Evolutionary conservation across 805 yeast species (phyloP).

Genomic region (Maudiozyma turicensis): DNA sequence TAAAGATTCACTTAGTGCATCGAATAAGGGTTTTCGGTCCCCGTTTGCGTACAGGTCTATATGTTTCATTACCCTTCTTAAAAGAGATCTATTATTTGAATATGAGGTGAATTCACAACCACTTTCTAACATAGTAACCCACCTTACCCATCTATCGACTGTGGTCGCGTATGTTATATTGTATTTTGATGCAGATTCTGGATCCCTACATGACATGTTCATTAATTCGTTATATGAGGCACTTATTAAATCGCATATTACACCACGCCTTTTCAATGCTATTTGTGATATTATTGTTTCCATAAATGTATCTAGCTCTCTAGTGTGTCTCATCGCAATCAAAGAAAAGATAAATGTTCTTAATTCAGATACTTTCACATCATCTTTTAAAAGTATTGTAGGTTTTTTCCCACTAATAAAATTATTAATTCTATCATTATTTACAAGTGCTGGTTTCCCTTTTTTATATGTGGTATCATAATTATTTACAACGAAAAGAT

Average conservation of each 20-base stretch:
- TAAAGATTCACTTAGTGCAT: conserved; percentile 3
- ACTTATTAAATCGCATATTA: conserved; percentile 12
- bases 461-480: neutral
- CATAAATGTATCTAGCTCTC: conserved; percentile 10
- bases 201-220: neutral
- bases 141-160: conserved; percentile 18
- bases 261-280: conserved; percentile 11
- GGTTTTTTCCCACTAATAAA: neutral
- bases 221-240: conserved; percentile 8
- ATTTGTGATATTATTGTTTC: conserved; percentile 14
- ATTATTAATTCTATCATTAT: conserved; percentile 2
- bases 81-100: conserved; percentile 10
- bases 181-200: neutral
- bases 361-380: conserved; percentile 13
- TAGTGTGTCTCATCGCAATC: conserved; percentile 6
- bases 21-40: neutral
- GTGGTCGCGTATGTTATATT: conserved; percentile 4
- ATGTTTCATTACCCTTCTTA: conserved; percentile 2
- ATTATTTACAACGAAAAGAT: conserved; percentile 4
- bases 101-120: conserved; percentile 20
- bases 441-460: conserved; percentile 1
- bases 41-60: neutral
- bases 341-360: conserved; percentile 14
- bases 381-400: conserved; percentile 2
- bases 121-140: conserved; percentile 19